Percentiles rank a stretch among this genome's conserved stretches.
Conservation (phyloP, 129 eudicot genomes). For the Glebionis coronaria region DNA sequence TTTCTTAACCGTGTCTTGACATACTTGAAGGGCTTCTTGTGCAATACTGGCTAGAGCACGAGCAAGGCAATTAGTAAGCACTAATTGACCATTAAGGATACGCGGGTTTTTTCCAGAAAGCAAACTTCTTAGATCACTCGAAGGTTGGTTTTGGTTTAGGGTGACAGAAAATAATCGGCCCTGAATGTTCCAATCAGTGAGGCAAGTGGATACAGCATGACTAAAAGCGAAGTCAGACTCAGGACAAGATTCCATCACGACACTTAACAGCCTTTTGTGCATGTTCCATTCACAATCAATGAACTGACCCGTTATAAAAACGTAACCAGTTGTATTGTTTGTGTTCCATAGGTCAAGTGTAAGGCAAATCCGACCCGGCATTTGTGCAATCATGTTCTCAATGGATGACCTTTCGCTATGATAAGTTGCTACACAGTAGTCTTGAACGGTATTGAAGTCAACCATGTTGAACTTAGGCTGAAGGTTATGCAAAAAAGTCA, state of each 20-base stretch:
- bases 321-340: too few species aligned
- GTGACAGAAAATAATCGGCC: constrained; percentile 74
- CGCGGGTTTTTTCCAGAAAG: constrained; percentile 68
- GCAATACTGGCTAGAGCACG: too few species aligned
- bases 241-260: constrained; percentile 88
- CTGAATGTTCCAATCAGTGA: constrained; percentile 81
- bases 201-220: constrained; percentile 86
- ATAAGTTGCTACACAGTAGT: too few species aligned
- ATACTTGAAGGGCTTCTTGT: too few species aligned
- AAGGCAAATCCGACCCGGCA: too few species aligned
- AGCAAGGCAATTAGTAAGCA: too few species aligned
- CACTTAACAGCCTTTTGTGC: constrained; percentile 68
- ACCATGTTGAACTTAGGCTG: too few species aligned
- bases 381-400: constrained; percentile 60
- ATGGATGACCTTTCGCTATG: constrained; percentile 59
- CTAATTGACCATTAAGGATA: constrained; percentile 75
- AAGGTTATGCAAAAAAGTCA: too few species aligned
- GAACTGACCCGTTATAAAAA: constrained; percentile 75
- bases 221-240: constrained; percentile 82
- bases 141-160: constrained; percentile 45
- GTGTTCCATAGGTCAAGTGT: too few species aligned
- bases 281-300: constrained; percentile 88
- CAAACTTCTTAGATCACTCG: constrained; percentile 64
- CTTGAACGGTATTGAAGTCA: too few species aligned
- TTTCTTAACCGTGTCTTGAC: constrained; percentile 51